Evolutionary conservation across 805 yeast species (phyloP), one percentile per base, ranked within the genome.

Genomic region (Saturnispora diversa): DNA sequence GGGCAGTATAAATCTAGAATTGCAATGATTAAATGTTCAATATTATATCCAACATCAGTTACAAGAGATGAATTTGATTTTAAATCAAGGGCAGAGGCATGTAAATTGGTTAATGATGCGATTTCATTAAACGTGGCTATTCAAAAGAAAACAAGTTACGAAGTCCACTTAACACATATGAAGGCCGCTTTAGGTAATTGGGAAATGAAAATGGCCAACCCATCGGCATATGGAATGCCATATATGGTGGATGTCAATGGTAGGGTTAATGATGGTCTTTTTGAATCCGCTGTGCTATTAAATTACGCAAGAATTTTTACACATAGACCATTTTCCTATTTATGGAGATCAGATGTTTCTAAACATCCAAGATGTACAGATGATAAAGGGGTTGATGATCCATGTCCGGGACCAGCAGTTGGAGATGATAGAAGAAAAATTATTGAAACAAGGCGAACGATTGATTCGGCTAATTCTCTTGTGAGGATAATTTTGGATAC

Each of bases 271-370:
- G 76, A 73, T 42, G 78, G 77, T 22, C 68, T 72, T 3, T 75
- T 70, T 39, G 77, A 73, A 47, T 64, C 75, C 1, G 59, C 68
- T 8, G 58, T 71, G 41, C 53, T 73, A 53, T 58, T 67, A 39
- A 68, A 68, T 43, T 72, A 72, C 52, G 75, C 77, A 1, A 70
- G 68, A 45, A 70, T 73, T n/a, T 72, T 72, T 47, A 69, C 72
- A 3, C 75, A 72, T 51, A 53, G 77, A 42, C 78, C 77, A 2
- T 63, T 72, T 42, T 71, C 77, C 8, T 70, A 64, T 50, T 55
- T 72, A 3, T 72, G 75, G 75, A 65, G 72, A 50, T 64, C 70
- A 1, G 71, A 67, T 46, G 55, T 65, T 15, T 68, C 74, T 4
- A 63, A 60, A 40, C 62, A 62, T 36, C 61, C 70, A 15, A 57